phyloP scores from a whole-genome alignment of 2,329 filamentous ascomycete genomes.

The Plectosphaerella sp. region DNA sequence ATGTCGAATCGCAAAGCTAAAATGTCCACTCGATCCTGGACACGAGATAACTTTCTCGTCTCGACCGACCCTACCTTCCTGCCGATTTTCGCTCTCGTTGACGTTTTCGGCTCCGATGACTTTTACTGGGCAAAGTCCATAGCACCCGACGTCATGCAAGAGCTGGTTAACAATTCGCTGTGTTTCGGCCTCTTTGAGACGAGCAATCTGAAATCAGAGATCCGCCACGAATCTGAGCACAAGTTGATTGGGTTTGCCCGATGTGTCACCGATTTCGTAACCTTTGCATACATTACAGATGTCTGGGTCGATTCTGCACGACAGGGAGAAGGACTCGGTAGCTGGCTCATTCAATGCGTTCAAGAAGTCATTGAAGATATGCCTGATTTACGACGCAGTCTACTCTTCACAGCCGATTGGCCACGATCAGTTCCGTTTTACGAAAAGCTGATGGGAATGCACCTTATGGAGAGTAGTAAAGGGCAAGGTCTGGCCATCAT shows the following conservation, averaged over 20 bases:
- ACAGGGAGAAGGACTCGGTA: slow-evolving; percentile 57
- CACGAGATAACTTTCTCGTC: slow-evolving; percentile 49
- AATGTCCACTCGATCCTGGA: slow-evolving; percentile 28
- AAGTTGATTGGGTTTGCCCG: slow-evolving; percentile 51
- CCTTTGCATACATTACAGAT: slow-evolving; percentile 64
- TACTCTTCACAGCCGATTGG: slow-evolving; percentile 46
- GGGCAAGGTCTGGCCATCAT: slow-evolving; percentile 12
- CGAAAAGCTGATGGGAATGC: slow-evolving; percentile 23
- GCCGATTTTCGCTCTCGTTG: slow-evolving; percentile 47
- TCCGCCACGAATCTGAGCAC: slow-evolving; percentile 13
- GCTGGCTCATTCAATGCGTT: slow-evolving; percentile 59
- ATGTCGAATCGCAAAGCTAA: no score
- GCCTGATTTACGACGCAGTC: slow-evolving; percentile 53
- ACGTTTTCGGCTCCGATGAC: slow-evolving; percentile 48
- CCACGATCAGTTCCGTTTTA: slow-evolving; percentile 27
- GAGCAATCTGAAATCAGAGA: not conserved
- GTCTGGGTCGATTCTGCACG: slow-evolving; percentile 60
- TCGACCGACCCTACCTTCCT: slow-evolving; percentile 56
- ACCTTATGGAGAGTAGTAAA: slow-evolving; percentile 13
- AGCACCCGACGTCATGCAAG: slow-evolving; percentile 41
- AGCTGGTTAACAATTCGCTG: slow-evolving; percentile 52
- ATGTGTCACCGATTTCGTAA: slow-evolving; percentile 65
- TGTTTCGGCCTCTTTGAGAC: slow-evolving; percentile 52
- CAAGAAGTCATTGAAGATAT: slow-evolving; percentile 51
- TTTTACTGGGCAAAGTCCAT: slow-evolving; percentile 58